Evolutionary conservation across 495 filamentous ascomycete species (phyloP).

Genomic region (Neurospora hispaniola): DNA sequence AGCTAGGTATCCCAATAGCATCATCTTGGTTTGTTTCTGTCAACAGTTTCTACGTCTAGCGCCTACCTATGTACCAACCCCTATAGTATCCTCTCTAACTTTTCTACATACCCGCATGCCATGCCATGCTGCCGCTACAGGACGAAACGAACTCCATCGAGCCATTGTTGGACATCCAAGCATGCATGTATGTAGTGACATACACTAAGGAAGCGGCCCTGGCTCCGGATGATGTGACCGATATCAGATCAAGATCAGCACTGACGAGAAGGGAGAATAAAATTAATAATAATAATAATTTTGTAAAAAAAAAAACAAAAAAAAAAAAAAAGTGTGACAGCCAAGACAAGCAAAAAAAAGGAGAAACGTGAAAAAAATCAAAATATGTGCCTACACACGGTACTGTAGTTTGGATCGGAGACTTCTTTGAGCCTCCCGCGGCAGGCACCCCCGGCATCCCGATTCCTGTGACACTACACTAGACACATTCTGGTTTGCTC

Average conservation of each 20-base stretch:
- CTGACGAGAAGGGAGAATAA: background rate
- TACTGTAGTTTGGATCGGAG: background rate
- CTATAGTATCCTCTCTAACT: too few relatives aligned
- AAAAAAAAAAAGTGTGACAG: background rate
- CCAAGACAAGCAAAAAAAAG: background rate
- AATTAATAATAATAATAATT: too few relatives aligned
- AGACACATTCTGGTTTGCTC: background rate
- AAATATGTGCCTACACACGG: background rate
- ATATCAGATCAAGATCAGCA: background rate
- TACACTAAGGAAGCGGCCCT: background rate
- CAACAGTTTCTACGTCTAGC: background rate
- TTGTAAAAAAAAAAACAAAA: too few relatives aligned
- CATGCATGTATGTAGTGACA: background rate
- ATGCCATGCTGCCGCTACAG: background rate
- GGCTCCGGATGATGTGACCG: background rate
- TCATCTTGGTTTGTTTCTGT: too few relatives aligned
- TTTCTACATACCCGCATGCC: background rate
- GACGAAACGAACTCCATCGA: background rate
- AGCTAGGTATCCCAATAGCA: too few relatives aligned
- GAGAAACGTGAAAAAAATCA: background rate
- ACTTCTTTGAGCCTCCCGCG: background rate
- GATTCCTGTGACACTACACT: background rate
- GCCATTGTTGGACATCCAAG: background rate
- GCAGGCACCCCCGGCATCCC: background rate
- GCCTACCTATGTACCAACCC: background rate